These are phyloP conservation scores for Colletotrichum lupini DNA, from an alignment of 2,329 filamentous ascomycete species.

Conservation along the genomic window DNA sequence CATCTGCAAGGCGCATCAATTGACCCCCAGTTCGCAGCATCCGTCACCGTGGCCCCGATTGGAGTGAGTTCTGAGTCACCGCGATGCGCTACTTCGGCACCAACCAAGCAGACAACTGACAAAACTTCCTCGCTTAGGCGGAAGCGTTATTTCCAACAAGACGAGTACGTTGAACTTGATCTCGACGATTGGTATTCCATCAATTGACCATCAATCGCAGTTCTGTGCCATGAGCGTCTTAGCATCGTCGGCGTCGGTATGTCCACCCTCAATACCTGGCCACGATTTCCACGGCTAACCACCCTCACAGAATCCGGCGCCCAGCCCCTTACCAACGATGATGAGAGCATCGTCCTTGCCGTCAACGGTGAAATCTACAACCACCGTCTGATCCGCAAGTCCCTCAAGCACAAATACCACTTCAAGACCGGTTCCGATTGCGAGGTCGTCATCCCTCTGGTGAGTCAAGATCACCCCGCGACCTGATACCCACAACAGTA, in stretches of 20 bases:
- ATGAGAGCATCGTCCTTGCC: constrained; percentile 87
- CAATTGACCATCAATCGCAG: constrained; percentile 57
- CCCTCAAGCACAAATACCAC: constrained; percentile 83
- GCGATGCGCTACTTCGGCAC: constrained; percentile 28
- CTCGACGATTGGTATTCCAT: background rate
- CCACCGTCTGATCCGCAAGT: constrained; percentile 93
- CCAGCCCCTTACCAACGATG: constrained; percentile 93
- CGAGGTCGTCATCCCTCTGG: constrained; percentile 97
- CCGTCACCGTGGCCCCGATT: constrained; percentile 97
- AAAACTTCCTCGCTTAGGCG: constrained; percentile 66
- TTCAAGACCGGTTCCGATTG: constrained; percentile 99
- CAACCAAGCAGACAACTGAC: constrained; percentile 41
- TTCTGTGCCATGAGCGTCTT: constrained; percentile 96
- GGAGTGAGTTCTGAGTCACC: constrained; percentile 76
- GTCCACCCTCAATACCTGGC: constrained; percentile 46
- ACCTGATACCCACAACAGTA: background rate
- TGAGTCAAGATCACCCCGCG: constrained; percentile 56
- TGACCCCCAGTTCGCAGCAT: constrained; percentile 69
- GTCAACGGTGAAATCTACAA: constrained; percentile 99
- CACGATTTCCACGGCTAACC: constrained; percentile 34
- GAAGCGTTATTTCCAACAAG: constrained; percentile 88
- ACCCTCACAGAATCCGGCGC: constrained; percentile 82
- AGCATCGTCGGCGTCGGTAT: constrained; percentile 96
- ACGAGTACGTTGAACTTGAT: constrained; percentile 76
- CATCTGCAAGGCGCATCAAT: constrained; percentile 41